phyloP scores from a whole-genome alignment of 2,329 filamentous ascomycete genomes.

The Zopfia rhizophila region DNA sequence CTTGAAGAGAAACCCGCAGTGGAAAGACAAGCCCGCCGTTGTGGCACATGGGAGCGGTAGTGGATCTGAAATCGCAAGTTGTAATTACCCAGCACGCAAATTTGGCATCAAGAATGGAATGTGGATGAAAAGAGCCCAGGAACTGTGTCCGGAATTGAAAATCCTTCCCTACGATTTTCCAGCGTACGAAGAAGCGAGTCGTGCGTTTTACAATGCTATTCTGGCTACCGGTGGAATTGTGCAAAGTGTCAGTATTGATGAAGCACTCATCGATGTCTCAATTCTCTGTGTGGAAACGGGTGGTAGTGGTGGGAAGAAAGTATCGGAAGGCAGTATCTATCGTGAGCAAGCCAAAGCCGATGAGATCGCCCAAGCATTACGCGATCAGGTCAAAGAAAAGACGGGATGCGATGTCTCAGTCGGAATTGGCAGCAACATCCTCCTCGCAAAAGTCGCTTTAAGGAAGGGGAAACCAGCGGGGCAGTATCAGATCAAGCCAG shows the following conservation, averaged over 20 bases:
- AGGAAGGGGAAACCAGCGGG: constrained; percentile 94
- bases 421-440: constrained; percentile 89
- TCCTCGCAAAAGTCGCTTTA: constrained; percentile 90
- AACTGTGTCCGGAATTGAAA: constrained; percentile 85
- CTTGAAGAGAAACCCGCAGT: constrained; percentile 78
- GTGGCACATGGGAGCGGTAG: constrained; percentile 88
- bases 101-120: constrained; percentile 96
- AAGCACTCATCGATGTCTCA: constrained; percentile 88
- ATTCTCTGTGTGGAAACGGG: constrained; percentile 71
- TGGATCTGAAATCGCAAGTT: constrained; percentile 95
- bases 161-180: constrained; percentile 96
- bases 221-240: constrained; percentile 82
- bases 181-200: constrained; percentile 91
- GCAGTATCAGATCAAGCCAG: constrained; percentile 86
- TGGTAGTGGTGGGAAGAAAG: constrained; percentile 71
- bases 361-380: constrained; percentile 73
- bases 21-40: constrained; percentile 80
- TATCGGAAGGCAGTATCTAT: constrained; percentile 75
- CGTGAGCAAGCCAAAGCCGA: constrained; percentile 83
- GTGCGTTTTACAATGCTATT: constrained; percentile 86
- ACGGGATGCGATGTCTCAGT: constrained; percentile 92
- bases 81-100: constrained; percentile 89
- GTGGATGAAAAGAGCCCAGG: constrained; percentile 95
- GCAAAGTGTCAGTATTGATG: constrained; percentile 97
- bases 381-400: constrained; percentile 74